phyloP scores from a whole-genome alignment of 1,284 basidiomycete species.

The Lentinus polychrous region DNA sequence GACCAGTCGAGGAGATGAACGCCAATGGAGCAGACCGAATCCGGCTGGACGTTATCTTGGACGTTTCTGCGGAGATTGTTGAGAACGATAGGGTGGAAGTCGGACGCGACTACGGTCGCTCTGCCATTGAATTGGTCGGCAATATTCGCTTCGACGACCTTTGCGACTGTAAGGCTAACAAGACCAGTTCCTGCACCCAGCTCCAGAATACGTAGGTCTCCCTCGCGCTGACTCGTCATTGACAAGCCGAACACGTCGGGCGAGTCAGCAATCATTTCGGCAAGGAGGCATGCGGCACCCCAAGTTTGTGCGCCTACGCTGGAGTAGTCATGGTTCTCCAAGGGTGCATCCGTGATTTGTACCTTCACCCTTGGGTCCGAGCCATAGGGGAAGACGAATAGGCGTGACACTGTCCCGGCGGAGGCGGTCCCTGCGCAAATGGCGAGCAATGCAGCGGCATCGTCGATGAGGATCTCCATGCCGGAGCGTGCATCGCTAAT shows the following conservation, averaged over 20 bases:
- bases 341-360: slow-evolving; percentile 64
- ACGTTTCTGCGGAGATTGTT: slow-evolving; percentile 68
- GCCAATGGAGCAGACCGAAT: slow-evolving; percentile 19
- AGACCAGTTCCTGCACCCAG: slow-evolving; percentile 87
- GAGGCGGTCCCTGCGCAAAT: slow-evolving; percentile 33
- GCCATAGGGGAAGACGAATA: slow-evolving; percentile 30
- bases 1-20: slow-evolving; percentile 63
- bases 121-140: background rate
- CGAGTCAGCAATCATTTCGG: slow-evolving; percentile 63
- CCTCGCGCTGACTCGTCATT: background rate
- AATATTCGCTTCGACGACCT: background rate
- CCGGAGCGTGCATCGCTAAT: slow-evolving; percentile 3
- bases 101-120: slow-evolving; percentile 64
- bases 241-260: slow-evolving; percentile 48
- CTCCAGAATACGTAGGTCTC: slow-evolving; percentile 59
- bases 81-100: slow-evolving; percentile 73
- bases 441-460: slow-evolving; percentile 45
- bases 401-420: slow-evolving; percentile 33
- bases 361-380: slow-evolving; percentile 27
- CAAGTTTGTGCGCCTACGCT: slow-evolving; percentile 88
- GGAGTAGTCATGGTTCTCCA: slow-evolving; percentile 68
- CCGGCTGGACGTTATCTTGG: slow-evolving; percentile 42
- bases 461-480: slow-evolving; percentile 33
- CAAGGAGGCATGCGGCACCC: slow-evolving; percentile 81
- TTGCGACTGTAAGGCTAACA: slow-evolving; percentile 59